phyloP scores from a whole-genome alignment of 2,329 filamentous ascomycete species.

The Calonectria pteridis region DNA sequence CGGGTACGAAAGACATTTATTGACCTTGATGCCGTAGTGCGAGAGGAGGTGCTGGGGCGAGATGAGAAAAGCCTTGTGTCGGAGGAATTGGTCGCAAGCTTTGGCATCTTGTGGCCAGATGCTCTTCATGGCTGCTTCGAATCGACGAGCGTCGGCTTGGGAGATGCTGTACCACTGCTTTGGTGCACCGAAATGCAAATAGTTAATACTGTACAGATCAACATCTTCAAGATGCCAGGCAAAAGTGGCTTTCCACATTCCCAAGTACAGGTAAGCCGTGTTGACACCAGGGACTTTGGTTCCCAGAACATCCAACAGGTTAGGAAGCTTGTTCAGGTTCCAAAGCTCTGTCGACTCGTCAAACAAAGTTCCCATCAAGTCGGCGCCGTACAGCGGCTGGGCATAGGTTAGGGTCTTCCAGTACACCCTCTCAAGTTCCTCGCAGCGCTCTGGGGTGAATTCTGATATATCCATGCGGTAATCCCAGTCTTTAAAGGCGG shows the following conservation, averaged over 20 bases:
- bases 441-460: slow-evolving; percentile 90
- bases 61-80: slow-evolving; percentile 97
- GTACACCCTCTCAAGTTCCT: slow-evolving; percentile 93
- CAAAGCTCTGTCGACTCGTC: slow-evolving; percentile 85
- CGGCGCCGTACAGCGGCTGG: slow-evolving; percentile 93
- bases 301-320: slow-evolving; percentile 91
- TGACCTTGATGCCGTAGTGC: slow-evolving; percentile 95
- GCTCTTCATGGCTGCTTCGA: slow-evolving; percentile 94
- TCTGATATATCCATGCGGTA: slow-evolving; percentile 91
- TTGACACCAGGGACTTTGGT: slow-evolving; percentile 98
- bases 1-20: slow-evolving; percentile 94
- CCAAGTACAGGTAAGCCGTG: slow-evolving; percentile 95
- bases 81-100: slow-evolving; percentile 93
- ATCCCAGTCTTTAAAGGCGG: slow-evolving; percentile 90
- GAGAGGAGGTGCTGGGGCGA: slow-evolving; percentile 89
- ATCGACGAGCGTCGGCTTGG: slow-evolving; percentile 91
- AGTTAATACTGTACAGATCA: slow-evolving; percentile 99
- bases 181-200: slow-evolving; percentile 97
- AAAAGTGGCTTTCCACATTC: slow-evolving; percentile 99
- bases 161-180: slow-evolving; percentile 99
- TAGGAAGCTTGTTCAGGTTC: slow-evolving; percentile 96
- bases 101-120: slow-evolving; percentile 97
- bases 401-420: slow-evolving; percentile 99
- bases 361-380: slow-evolving; percentile 96
- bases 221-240: slow-evolving; percentile 99